Conservation (phyloP, 2,329 filamentous ascomycete species). For the Stachybotrys elegans region DNA sequence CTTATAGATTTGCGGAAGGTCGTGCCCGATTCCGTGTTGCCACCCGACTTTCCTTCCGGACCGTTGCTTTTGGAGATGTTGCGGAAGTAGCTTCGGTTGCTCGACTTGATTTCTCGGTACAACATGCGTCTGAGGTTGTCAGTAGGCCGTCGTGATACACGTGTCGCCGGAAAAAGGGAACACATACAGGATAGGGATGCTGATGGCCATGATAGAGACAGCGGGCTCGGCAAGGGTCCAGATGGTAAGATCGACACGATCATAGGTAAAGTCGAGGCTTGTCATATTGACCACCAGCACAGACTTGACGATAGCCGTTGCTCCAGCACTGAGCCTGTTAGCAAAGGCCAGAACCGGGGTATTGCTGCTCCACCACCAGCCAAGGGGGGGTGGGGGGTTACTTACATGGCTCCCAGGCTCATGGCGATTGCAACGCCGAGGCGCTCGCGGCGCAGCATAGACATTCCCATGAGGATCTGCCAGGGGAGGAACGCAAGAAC, state of each 20-base stretch:
- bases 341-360: too few relatives aligned
- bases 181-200: conserved; percentile 26
- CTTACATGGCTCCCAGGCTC: conserved; percentile 29
- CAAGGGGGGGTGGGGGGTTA: neutral
- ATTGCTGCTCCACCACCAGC: too few relatives aligned
- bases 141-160: conserved; percentile 7
- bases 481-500: conserved; percentile 27
- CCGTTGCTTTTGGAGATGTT: conserved; percentile 14
- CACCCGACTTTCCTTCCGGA: conserved; percentile 1
- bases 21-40: conserved; percentile 7
- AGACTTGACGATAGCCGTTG: conserved; percentile 26
- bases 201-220: conserved; percentile 30
- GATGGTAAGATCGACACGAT: conserved; percentile 28
- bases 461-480: conserved; percentile 26
- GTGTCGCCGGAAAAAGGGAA: neutral
- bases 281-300: conserved; percentile 25
- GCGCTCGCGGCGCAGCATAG: conserved; percentile 24
- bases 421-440: conserved; percentile 29
- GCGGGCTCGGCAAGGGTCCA: conserved; percentile 30
- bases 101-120: conserved; percentile 26
- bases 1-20: conserved; percentile 11
- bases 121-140: conserved; percentile 23
- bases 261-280: conserved; percentile 26
- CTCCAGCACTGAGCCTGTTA: conserved; percentile 20
- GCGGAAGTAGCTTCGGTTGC: conserved; percentile 19